Base-by-base conservation (phyloP, 805 yeast genomes). In the Metschnikowia sp. region DNA sequence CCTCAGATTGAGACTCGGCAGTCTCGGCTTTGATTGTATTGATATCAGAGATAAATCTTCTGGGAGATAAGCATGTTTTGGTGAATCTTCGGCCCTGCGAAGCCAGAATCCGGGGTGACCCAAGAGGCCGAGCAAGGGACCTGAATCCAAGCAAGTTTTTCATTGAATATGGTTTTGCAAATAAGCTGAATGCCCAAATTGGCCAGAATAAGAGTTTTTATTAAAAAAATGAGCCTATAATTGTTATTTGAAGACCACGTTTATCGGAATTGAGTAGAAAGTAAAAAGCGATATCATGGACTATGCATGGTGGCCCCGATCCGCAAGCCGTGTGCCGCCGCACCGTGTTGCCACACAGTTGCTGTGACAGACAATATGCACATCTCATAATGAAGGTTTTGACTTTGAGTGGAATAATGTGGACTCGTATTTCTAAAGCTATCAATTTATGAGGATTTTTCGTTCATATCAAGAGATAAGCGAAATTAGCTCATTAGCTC, bases 21-120 rank as follows among this genome's bases (percentile, higher is more conserved):
- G 70, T 54, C 48, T 70, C 72, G 13, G 56, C 48, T 48, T 69
- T 72, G 35, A 72, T 54, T 10, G 56, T 59, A 34, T 61, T 60
- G 13, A 72, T 55, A 50, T 69, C 73, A 1, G 63, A 41, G 6
- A 37, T 34, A 8, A 4, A 28, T 31, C 49, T n/a, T 22, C 3
- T 44, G 3, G 9, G 32, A 8, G 18, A 8, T 9, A 10, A 10
- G 13, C 31, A 15, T n/a, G 37, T 28, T 8, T 26, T 9, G 44
- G 42, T 11, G 32, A 26, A 26, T 8, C 10, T 4, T 13, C 3
- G 22, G 29, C 19, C 8, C 13, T 13, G 6, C 11, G 26, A 15
- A 30, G 34, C 4, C 12, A 11, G 28, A 13, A 12, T 30, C 34
- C 12, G 41, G 13, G 34, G n/a, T 22, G 19, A 15, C 40, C 40